These are phyloP conservation scores for Starmerella apicola DNA, from an alignment of 805 yeast genomes.

Conservation along the genomic window DNA sequence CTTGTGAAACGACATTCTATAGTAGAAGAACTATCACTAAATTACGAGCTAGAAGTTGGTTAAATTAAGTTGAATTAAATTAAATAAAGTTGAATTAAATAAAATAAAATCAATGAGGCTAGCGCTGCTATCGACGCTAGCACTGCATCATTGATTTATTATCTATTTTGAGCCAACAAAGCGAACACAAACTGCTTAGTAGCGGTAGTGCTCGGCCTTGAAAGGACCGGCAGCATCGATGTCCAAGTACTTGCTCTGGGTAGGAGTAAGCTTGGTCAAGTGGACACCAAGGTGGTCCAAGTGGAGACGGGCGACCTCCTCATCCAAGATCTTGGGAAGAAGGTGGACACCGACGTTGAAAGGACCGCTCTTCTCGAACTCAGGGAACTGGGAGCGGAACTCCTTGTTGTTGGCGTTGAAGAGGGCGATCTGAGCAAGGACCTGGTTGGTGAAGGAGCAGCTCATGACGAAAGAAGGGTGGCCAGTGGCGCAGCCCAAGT, in stretches of 20 bases:
- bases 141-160: no score
- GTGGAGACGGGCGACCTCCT: slow-evolving; percentile 95
- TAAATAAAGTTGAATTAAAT: no score
- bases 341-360: slow-evolving; percentile 88
- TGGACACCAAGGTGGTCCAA: slow-evolving; percentile 86
- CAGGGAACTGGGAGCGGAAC: slow-evolving; percentile 72
- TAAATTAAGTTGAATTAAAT: no score
- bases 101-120: no score
- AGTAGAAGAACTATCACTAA: no score
- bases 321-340: slow-evolving; percentile 95
- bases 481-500: slow-evolving; percentile 99
- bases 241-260: slow-evolving; percentile 89
- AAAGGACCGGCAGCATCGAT: slow-evolving; percentile 87
- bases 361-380: slow-evolving; percentile 86
- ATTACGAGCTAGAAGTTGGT: no score
- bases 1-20: no score
- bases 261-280: slow-evolving; percentile 61
- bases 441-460: slow-evolving; percentile 99
- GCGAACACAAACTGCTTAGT: slow-evolving; percentile 50
- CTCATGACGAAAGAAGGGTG: slow-evolving; percentile 99
- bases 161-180: no score
- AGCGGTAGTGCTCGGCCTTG: slow-evolving; percentile 98
- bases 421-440: slow-evolving; percentile 94
- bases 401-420: slow-evolving; percentile 74
- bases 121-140: no score